Base-by-base conservation (phyloP, 2,329 filamentous ascomycete genomes). In the Paraconiothyrium brasiliense region DNA sequence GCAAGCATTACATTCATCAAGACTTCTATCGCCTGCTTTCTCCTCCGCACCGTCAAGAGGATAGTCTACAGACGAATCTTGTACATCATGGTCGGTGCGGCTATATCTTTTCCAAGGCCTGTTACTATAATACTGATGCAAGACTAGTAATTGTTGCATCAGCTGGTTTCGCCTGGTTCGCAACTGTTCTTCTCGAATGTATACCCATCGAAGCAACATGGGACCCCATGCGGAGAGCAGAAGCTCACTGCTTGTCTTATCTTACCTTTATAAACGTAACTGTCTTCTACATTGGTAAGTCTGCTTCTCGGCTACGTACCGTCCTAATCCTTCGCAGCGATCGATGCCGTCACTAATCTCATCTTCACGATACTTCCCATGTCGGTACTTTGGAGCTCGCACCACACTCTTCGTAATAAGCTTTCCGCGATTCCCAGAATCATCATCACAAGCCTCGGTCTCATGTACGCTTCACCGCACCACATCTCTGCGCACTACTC, bases 171-270 rank as follows among this genome's bases (percentile, higher is more conserved):
- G 70, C 78, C 27, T 83, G 82, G 70, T 71, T 76, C 10, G 71
- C 77, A 8, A 82, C 82, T 0, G 64, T 83, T 37, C 76, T 85
- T 11, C 81, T 84, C 64, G 76, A 80, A 44, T 85, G 83, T 60
- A 63, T 77, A 16, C 82, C 83, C 1, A 71, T 84, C n/a, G 61
- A 68, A 4, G 81, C 81, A 5, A 73, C 75, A 4, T 85, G 84
- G 84, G 71, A 83, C 58, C 39, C 52, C 30, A 51, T 39, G 6
- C 52, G 34, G 32, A 48, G 34, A 11, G n/a, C 43, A 20, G 14
- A 37, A 35, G 58, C 59, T 34, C 57, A 46, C 10, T 68, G 67
- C 48, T 67, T 70, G 56, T 63, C 50, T 75, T 79, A 3, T 75
- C 72, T n/a, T 80, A 78, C 76, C 1, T 83, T 79, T 60, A 76